These are phyloP conservation scores for Diutina mesorugosa DNA, from an alignment of 1,139 yeast species.

Conservation along the genomic window DNA sequence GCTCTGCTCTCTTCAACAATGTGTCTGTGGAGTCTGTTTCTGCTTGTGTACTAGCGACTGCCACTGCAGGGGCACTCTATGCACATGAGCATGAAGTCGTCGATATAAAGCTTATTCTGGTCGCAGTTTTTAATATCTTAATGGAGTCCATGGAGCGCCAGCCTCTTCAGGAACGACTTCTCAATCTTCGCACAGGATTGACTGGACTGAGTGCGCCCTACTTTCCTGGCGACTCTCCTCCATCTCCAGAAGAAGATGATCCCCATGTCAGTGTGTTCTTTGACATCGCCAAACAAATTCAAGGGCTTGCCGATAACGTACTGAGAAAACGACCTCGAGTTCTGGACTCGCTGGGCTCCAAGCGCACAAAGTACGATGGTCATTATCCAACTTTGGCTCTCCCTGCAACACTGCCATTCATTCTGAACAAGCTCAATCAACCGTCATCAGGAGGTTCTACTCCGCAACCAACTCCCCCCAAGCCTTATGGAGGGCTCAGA, in stretches of 20 bases:
- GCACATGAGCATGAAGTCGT: slow-evolving; percentile 1
- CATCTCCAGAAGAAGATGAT: background rate
- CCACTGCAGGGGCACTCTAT: background rate
- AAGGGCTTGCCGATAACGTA: background rate
- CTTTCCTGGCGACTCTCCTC: background rate
- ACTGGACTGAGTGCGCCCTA: background rate
- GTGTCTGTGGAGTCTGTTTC: background rate
- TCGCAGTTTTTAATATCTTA: background rate
- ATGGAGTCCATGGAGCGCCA: background rate
- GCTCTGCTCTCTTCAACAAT: background rate
- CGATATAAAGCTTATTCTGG: background rate
- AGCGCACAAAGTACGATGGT: background rate
- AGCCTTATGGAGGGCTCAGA: background rate
- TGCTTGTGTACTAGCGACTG: background rate
- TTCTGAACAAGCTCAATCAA: background rate
- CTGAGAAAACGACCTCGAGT: background rate
- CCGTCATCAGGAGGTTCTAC: background rate
- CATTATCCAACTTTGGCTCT: background rate
- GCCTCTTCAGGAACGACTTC: background rate
- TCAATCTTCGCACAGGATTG: background rate
- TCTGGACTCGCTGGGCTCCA: background rate
- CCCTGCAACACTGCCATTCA: slow-evolving; percentile 1
- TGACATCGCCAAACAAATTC: background rate
- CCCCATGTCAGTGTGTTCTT: background rate
- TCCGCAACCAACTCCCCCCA: background rate